Conservation (phyloP, 2,329 filamentous ascomycete species). For the Neurospora crassa region DNA sequence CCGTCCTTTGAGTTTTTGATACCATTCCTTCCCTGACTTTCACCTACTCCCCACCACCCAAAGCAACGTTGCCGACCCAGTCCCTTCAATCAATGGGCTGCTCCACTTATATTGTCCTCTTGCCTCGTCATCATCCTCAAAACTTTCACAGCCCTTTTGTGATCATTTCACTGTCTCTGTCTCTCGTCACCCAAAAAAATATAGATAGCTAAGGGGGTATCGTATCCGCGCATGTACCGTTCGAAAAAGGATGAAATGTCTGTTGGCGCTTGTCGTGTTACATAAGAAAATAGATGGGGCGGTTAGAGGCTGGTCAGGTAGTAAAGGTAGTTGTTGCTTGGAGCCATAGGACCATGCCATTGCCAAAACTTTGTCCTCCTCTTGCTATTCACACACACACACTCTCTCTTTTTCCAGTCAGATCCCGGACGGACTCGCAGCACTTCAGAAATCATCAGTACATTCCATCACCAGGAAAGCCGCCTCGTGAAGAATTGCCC, state of each 20-base stretch:
- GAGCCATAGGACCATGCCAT: not conserved
- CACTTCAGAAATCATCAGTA: conserved; percentile 19
- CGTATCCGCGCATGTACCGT: not conserved
- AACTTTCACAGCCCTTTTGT: not conserved
- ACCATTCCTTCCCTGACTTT: not conserved
- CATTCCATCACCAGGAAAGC: conserved; percentile 24
- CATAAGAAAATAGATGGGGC: not conserved
- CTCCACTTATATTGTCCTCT: not conserved
- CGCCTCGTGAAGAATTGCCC: conserved; percentile 19
- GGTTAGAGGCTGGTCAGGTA: not conserved
- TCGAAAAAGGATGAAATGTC: not conserved
- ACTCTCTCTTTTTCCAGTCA: not conserved
- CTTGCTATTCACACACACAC: not conserved
- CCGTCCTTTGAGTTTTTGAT: not conserved
- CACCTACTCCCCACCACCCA: not conserved
- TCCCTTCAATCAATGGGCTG: not conserved
- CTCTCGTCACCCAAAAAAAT: not conserved
- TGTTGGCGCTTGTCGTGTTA: not conserved
- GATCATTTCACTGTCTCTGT: not conserved
- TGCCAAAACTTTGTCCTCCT: not conserved
- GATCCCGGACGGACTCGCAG: not conserved
- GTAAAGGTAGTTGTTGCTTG: not conserved
- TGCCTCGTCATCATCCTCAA: not conserved
- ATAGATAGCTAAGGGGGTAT: not conserved
- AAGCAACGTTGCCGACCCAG: not conserved